Base-by-base conservation (phyloP, 2,329 filamentous ascomycete species). In the Penicillium sp. region DNA sequence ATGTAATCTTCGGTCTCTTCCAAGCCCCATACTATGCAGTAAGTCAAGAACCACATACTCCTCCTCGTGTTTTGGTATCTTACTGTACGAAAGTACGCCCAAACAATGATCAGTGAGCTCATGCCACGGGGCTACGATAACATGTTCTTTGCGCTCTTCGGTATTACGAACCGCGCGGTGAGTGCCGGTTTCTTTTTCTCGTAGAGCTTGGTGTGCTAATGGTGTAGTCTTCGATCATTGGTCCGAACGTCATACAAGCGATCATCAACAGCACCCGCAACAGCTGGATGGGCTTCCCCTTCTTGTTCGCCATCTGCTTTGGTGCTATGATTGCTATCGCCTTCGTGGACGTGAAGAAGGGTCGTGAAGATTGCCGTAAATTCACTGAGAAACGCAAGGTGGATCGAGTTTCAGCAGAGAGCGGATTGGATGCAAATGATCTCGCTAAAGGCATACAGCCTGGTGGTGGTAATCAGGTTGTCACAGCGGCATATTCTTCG, bases 101-200 rank as follows among this genome's bases (percentile, higher is more conserved):
- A 77, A 67, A 77, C 74, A 2, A 77, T 77, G 75, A 75, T 77
- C 53, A 75, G 72, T 43, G 74, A 77, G 39, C 66, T 77, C 13
- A 77, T 75, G 59, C 75, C 74, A 2, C 64, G 67, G 13, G 74
- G 75, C 13, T 77, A 75, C 44, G 74, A 77, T 52, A 76, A 77
- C 18, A 77, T 77, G 73, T 77, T 77, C 56, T 77, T 77, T 34
- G 73, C 73, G 2, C 60, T 77, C 3, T 76, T 77, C 52, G 74
- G 75, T 4, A 77, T 77, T 42, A 77, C 75, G 1, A 77, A 77
- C 54, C 71, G 75, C 13, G 73, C 73, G 31, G 75, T 76, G 63
- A 62, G 73, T 66, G 22, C 11, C 3, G 7, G 2, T n/a, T 18
- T 6, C n/a, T 40, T 1, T 27, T 13, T 18, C 6, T 22, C 18